Evolutionary conservation across 805 yeast species (phyloP).

Genomic region (Starmerella floricola): DNA sequence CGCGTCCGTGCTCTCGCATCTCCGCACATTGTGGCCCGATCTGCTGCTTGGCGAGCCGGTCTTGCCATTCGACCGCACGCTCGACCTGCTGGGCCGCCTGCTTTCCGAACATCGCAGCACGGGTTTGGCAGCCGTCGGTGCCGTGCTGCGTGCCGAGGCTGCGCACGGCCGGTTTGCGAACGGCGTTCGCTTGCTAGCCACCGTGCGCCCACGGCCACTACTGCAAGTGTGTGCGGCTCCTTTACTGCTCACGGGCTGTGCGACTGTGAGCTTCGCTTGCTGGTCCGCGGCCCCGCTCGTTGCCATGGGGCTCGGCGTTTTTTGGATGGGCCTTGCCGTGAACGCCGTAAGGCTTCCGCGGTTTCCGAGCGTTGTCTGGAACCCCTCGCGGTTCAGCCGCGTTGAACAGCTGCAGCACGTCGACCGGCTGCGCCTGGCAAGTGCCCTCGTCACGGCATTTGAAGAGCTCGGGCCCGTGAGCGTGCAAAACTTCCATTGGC

Average conservation of each 20-base stretch:
- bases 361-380: not conserved
- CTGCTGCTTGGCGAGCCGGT: constrained; percentile 6
- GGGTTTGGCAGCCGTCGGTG: not conserved
- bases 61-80: not conserved
- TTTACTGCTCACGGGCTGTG: no score
- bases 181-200: not conserved
- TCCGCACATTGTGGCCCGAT: constrained; percentile 3
- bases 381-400: not conserved
- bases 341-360: not conserved
- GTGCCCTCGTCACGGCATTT: constrained; percentile 15
- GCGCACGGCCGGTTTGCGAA: not conserved
- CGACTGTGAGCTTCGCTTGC: no score
- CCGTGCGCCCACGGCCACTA: not conserved
- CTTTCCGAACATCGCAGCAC: not conserved
- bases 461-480: constrained; percentile 18
- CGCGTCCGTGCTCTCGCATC: constrained; percentile 1
- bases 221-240: not conserved
- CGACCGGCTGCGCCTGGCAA: constrained; percentile 16
- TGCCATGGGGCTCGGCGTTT: no score
- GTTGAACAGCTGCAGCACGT: not conserved
- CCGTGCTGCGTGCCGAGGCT: not conserved
- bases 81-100: not conserved
- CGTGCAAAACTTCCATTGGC: constrained; percentile 13
- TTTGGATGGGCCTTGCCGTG: no score
- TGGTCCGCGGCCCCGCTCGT: no score